These are phyloP conservation scores for Helminthosporium solani DNA, from an alignment of 2,329 filamentous ascomycete genomes.

Conservation along the genomic window DNA sequence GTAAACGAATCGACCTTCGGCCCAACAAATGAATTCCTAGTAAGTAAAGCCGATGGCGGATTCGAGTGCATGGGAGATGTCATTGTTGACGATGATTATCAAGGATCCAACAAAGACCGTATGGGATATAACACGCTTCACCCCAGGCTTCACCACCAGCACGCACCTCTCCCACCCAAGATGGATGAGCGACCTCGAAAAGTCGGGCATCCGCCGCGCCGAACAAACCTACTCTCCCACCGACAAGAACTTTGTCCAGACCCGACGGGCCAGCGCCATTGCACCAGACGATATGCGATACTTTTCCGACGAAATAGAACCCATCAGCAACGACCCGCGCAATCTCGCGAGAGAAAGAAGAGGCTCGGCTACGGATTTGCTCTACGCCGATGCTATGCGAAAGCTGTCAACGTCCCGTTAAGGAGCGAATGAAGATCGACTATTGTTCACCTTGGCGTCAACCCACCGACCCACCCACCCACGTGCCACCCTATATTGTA, in stretches of 20 bases:
- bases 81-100: too few relatives aligned
- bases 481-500: too few relatives aligned
- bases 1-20: constrained; percentile 11
- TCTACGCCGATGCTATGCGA: constrained; percentile 18
- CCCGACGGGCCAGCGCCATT: constrained; percentile 6
- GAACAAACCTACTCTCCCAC: constrained; percentile 18
- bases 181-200: constrained; percentile 22
- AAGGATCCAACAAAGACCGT: constrained; percentile 18
- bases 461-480: too few relatives aligned
- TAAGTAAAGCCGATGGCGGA: not conserved
- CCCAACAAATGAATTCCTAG: constrained; percentile 20
- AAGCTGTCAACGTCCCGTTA: constrained; percentile 9
- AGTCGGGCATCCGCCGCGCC: constrained; percentile 12
- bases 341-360: constrained; percentile 10
- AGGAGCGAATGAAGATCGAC: not conserved
- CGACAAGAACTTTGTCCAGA: constrained; percentile 11
- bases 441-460: too few relatives aligned
- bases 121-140: constrained; percentile 20
- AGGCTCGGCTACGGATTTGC: constrained; percentile 20
- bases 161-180: constrained; percentile 16
- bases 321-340: constrained; percentile 13
- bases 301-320: constrained; percentile 13
- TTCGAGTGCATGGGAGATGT: too few relatives aligned
- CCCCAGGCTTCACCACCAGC: constrained; percentile 15
- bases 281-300: constrained; percentile 11